Conservation (phyloP, 805 yeast species). For the Ogataea paraovalis region DNA sequence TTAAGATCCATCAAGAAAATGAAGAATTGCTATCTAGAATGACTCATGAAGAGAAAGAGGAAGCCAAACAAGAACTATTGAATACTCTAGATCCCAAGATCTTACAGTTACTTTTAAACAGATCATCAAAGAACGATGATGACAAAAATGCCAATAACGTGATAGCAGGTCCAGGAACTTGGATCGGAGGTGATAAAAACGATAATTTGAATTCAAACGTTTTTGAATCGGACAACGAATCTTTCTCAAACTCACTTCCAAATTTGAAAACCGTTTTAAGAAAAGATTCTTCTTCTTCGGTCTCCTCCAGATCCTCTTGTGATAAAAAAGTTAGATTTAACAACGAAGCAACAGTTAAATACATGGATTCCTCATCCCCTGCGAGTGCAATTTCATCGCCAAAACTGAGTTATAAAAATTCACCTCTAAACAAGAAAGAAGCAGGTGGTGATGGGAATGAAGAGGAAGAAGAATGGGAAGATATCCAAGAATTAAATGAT, state of each 20-base stretch:
- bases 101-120: slow-evolving; percentile 50
- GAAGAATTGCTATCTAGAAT: slow-evolving; percentile 54
- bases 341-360: slow-evolving; percentile 30
- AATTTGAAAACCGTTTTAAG: slow-evolving; percentile 20
- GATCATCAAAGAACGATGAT: slow-evolving; percentile 48
- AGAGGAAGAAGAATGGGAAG: slow-evolving; percentile 44
- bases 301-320: slow-evolving; percentile 7
- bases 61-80: slow-evolving; percentile 64
- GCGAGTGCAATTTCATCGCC: background rate
- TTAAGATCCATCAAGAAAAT: slow-evolving; percentile 75
- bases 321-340: slow-evolving; percentile 30
- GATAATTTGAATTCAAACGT: slow-evolving; percentile 14
- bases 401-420: background rate
- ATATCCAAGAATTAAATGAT: slow-evolving; percentile 47
- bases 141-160: slow-evolving; percentile 7
- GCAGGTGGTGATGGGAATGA: slow-evolving; percentile 4
- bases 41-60: slow-evolving; percentile 60
- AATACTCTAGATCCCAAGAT: slow-evolving; percentile 66
- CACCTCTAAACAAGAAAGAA: slow-evolving; percentile 4
- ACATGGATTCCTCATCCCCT: slow-evolving; percentile 13
- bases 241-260: slow-evolving; percentile 5
- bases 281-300: slow-evolving; percentile 14
- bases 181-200: slow-evolving; percentile 33
- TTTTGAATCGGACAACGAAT: slow-evolving; percentile 7
- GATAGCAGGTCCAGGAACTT: slow-evolving; percentile 34